phyloP scores from a whole-genome alignment of 2,329 filamentous ascomycete species.

The Trichoderma afroharzianum region DNA sequence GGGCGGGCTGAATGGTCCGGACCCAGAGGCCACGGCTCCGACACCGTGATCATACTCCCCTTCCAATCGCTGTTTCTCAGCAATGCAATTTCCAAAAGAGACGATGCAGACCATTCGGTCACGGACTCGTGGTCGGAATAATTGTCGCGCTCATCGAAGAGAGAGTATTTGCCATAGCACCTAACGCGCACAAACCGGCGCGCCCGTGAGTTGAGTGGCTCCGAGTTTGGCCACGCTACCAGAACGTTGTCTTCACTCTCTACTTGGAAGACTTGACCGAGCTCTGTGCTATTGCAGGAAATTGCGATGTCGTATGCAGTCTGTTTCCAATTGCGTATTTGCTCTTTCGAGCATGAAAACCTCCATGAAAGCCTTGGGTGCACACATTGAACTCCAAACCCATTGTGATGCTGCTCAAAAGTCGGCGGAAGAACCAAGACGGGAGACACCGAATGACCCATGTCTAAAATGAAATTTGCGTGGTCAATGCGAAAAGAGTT shows the following conservation, averaged over 20 bases:
- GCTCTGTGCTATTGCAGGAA: background rate
- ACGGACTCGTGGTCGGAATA: background rate
- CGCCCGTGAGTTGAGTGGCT: background rate
- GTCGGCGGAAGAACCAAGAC: background rate
- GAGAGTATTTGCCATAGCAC: background rate
- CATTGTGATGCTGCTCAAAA: background rate
- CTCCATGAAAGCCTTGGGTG: background rate
- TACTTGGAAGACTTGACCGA: background rate
- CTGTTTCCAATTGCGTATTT: background rate
- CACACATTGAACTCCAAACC: background rate
- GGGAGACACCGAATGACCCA: background rate
- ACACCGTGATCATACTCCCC: background rate
- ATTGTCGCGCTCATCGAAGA: background rate
- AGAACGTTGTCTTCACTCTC: background rate
- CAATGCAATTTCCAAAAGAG: background rate
- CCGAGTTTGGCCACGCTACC: background rate
- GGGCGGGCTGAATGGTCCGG: background rate
- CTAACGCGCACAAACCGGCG: background rate
- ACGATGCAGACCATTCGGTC: background rate
- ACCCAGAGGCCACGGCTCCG: background rate
- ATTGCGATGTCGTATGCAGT: background rate
- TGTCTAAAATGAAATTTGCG: background rate
- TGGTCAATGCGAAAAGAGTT: background rate
- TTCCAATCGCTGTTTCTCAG: background rate
- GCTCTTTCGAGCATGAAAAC: background rate